Conservation (phyloP, 495 filamentous ascomycete genomes). For the Amniculicola lignicola region DNA sequence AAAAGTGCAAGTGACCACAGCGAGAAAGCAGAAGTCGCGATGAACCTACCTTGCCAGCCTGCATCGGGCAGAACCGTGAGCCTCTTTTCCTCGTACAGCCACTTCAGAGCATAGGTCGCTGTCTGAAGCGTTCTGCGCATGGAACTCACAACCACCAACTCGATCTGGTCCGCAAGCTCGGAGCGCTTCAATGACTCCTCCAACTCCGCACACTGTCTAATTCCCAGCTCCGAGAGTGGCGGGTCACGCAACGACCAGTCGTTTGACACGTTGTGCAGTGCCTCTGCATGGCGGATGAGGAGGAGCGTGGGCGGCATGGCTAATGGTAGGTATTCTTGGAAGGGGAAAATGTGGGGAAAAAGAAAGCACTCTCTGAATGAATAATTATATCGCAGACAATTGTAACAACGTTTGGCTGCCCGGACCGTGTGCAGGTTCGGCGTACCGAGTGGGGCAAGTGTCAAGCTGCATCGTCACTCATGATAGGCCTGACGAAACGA, state of each 20-base stretch:
- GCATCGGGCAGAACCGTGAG: slow-evolving; percentile 53
- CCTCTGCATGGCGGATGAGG: slow-evolving; percentile 28
- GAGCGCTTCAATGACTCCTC: slow-evolving; percentile 46
- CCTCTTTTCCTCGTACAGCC: slow-evolving; percentile 50
- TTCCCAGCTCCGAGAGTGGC: slow-evolving; percentile 52
- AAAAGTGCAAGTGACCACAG: no score
- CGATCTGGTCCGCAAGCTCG: slow-evolving; percentile 49
- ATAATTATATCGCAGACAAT: no score
- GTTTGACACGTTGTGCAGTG: slow-evolving; percentile 22
- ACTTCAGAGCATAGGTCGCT: slow-evolving; percentile 48
- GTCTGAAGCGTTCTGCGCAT: slow-evolving; percentile 60
- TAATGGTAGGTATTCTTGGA: no score
- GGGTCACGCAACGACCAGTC: slow-evolving; percentile 51
- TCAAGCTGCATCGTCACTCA: no score
- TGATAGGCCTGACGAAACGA: no score
- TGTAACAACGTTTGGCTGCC: no score
- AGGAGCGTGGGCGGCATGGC: slow-evolving; percentile 22
- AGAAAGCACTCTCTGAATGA: no score
- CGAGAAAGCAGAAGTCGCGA: neutral
- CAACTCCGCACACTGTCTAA: slow-evolving; percentile 51
- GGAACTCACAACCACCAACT: slow-evolving; percentile 56
- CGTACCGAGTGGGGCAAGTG: no score
- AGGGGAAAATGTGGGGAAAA: no score
- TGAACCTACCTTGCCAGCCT: slow-evolving; percentile 47
- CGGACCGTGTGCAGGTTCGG: no score